Evolutionary conservation across 169 alveolate genomes (phyloP).

Genomic region (Plasmodium knowlesi): DNA sequence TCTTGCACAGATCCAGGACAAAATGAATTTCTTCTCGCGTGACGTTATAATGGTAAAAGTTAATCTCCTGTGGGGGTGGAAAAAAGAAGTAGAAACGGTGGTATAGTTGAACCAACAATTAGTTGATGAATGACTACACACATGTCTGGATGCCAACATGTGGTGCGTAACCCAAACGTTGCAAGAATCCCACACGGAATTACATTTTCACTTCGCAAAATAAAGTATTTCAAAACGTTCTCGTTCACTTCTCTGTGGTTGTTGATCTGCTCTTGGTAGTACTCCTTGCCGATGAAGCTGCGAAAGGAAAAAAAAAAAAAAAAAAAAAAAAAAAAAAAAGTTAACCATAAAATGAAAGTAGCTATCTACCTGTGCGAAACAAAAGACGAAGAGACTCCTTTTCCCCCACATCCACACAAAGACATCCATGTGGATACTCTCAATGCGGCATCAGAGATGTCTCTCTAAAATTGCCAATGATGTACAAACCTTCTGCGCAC

Average conservation of each 20-base stretch:
- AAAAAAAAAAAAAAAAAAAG: neutral
- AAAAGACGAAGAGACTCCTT: neutral
- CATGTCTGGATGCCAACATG: neutral
- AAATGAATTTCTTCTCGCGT: constrained; percentile 45
- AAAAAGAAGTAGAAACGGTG: neutral
- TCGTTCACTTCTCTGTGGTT: constrained; percentile 27
- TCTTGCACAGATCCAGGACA: constrained; percentile 30
- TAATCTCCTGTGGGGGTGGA: constrained; percentile 31
- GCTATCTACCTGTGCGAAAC: neutral
- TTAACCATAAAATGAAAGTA: neutral
- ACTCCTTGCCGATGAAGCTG: constrained; percentile 26
- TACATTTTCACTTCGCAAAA: constrained; percentile 41
- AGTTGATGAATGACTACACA: neutral
- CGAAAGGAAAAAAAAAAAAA: neutral
- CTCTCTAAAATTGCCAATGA: neutral
- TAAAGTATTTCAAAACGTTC: constrained; percentile 44
- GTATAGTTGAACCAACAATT: neutral
- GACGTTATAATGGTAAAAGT: constrained; percentile 48
- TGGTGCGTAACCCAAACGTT: neutral
- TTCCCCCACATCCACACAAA: neutral
- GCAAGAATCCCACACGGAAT: neutral
- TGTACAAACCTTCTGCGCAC: constrained; percentile 31
- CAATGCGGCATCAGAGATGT: neutral
- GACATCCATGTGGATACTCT: neutral
- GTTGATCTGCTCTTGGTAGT: constrained; percentile 26